Conservation (phyloP, 2,329 filamentous ascomycete species). For the Curvularia verruculosa region DNA sequence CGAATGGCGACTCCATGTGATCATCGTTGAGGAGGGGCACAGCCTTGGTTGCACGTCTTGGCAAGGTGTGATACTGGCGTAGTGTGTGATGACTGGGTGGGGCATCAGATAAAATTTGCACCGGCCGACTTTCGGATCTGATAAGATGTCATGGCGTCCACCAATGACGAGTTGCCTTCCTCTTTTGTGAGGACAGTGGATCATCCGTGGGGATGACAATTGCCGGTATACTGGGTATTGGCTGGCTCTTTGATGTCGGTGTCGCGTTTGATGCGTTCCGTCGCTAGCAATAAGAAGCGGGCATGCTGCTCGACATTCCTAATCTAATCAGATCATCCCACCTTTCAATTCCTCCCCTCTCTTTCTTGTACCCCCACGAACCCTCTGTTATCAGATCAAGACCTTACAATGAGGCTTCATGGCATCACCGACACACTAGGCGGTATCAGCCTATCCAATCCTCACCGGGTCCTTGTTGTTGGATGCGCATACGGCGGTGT, state of each 20-base stretch:
- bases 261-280: constrained; percentile 1
- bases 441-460: constrained; percentile 38
- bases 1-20: not conserved
- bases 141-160: not conserved
- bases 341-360: constrained; percentile 5
- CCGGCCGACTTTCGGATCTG: constrained; percentile 15
- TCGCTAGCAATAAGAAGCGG: constrained; percentile 15
- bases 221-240: not conserved
- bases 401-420: constrained; percentile 39
- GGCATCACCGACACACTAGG: constrained; percentile 32
- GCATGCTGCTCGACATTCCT: not conserved
- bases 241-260: constrained; percentile 24
- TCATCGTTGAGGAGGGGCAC: not conserved
- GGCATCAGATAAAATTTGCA: constrained; percentile 21
- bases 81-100: not conserved
- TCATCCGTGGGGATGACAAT: not conserved
- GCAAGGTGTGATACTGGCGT: not conserved
- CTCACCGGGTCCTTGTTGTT: constrained; percentile 63
- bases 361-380: constrained; percentile 6
- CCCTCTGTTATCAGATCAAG: constrained; percentile 21
- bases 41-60: not conserved
- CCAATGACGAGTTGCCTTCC: constrained; percentile 5
- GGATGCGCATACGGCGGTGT: constrained; percentile 78
- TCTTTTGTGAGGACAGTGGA: constrained; percentile 11
- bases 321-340: constrained; percentile 49